These are phyloP conservation scores for Cordyceps militaris DNA, from an alignment of 2,329 filamentous ascomycete genomes.

Conservation along the genomic window DNA sequence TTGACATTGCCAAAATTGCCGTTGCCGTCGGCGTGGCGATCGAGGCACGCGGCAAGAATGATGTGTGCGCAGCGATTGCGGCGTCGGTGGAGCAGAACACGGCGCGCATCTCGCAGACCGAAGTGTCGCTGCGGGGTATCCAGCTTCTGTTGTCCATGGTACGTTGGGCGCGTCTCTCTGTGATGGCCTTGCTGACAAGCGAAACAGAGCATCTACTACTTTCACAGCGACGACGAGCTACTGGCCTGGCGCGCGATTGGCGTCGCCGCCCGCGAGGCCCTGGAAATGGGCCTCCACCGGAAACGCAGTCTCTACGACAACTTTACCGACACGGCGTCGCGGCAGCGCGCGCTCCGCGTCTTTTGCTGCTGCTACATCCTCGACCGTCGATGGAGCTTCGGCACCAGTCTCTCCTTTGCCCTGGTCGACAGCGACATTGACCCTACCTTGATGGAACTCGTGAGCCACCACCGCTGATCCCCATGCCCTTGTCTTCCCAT, in stretches of 20 bases:
- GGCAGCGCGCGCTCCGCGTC: slow-evolving; percentile 28
- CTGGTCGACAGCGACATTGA: slow-evolving; percentile 44
- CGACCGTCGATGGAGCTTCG: slow-evolving; percentile 45
- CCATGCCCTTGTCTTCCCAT: neutral
- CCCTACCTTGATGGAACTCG: slow-evolving; percentile 38
- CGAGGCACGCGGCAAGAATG: slow-evolving; percentile 25
- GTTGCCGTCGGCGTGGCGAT: slow-evolving; percentile 27
- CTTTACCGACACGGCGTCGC: slow-evolving; percentile 25
- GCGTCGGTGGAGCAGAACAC: slow-evolving; percentile 24
- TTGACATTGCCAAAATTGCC: slow-evolving; percentile 28
- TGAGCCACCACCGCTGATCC: slow-evolving; percentile 10
- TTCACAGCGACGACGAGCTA: slow-evolving; percentile 42
- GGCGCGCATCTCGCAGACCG: slow-evolving; percentile 21
- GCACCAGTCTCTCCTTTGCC: slow-evolving; percentile 42
- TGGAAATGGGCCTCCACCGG: slow-evolving; percentile 43
- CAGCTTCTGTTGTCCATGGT: slow-evolving; percentile 27
- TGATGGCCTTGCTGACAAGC: neutral
- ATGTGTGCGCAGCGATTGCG: slow-evolving; percentile 23
- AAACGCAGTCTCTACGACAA: slow-evolving; percentile 35
- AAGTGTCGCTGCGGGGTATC: slow-evolving; percentile 28
- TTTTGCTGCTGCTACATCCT: slow-evolving; percentile 48
- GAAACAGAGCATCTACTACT: slow-evolving; percentile 33
- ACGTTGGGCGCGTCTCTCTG: neutral
- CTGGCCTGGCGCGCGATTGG: slow-evolving; percentile 42
- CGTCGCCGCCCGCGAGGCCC: slow-evolving; percentile 36